A percentile compares a stretch with the other conserved stretches of the same genome.
Evolutionary conservation across 805 yeast genomes (phyloP).

Genomic region (Pichia nanzhaoensis): DNA sequence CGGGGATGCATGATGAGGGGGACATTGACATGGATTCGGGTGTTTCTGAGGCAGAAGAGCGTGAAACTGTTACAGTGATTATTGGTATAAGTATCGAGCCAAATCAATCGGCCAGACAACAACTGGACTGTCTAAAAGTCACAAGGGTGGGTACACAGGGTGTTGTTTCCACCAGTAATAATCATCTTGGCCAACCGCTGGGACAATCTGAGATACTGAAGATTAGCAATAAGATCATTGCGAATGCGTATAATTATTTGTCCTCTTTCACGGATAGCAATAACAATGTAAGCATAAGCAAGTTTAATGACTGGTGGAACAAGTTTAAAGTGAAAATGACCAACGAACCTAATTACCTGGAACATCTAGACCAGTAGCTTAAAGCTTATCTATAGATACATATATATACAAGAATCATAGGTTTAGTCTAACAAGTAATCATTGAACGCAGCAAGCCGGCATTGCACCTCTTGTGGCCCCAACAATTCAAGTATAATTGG

Average conservation of each 20-base stretch:
- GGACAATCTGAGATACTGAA: constrained; percentile 35
- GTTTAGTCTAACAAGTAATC: not conserved
- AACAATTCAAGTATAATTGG: constrained; percentile 50
- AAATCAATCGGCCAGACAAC: constrained; percentile 53
- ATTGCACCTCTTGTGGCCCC: constrained; percentile 36
- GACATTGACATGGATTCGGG: constrained; percentile 54
- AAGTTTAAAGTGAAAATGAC: constrained; percentile 71
- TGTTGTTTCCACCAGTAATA: constrained; percentile 29
- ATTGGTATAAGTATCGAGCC: constrained; percentile 94
- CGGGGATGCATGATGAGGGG: constrained; percentile 18
- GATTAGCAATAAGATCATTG: constrained; percentile 81
- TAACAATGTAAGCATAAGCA: constrained; percentile 81
- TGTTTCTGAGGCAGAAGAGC: constrained; percentile 8
- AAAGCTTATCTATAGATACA: not conserved
- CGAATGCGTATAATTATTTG: constrained; percentile 84
- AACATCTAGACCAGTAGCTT: constrained; percentile 25
- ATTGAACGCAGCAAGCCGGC: constrained; percentile 20
- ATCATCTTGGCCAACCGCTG: constrained; percentile 19
- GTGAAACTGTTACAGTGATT: constrained; percentile 19
- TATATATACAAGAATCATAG: constrained; percentile 1
- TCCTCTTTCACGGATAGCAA: constrained; percentile 77
- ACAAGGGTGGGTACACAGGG: constrained; percentile 16
- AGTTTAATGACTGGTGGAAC: constrained; percentile 93
- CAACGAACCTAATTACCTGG: constrained; percentile 78
- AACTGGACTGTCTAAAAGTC: constrained; percentile 33